Base-by-base conservation (phyloP, 208 protist genomes). In the Trypanosoma platydactyli region DNA sequence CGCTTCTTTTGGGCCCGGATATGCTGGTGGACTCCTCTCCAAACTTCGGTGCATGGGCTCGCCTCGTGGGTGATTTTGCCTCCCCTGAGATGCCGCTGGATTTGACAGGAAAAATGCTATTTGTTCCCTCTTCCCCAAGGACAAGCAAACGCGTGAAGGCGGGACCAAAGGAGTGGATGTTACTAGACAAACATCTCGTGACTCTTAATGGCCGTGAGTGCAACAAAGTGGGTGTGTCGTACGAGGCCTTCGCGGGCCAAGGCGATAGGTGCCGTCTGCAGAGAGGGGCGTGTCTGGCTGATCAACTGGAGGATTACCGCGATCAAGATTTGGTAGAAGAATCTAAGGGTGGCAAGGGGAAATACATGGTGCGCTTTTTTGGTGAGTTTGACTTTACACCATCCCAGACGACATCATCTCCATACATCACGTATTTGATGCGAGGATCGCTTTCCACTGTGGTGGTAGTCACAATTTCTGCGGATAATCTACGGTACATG, bases 221-320 rank as follows among this genome's bases (percentile, higher is more conserved):
- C 74, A 83, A 97, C 73, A 94, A 94, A 61, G 76, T 97, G 1
- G 93, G 93, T 25, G 88, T 96, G 18, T 92, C 84, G 12, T 95
- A 94, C 76, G 86, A 92, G 65, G 91, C 82, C n/a, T 95, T 95
- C 53, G 60, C 70, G 0, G 79, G 72, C 42, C 87, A 96, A 57
- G 81, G 82, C 30, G 87, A 88, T 50, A 52, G 56, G 48, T 97
- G 93, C 76, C 55, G 64, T 22, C 44, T 88, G 30, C 15, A 40
- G 18, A 61, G 53, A 38, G 91, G 89, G 59, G 83, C 79, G 68
- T 97, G 93, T 67, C 72, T 96, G 51, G 80, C 57, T 13, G 79
- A 75, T 6, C 93, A 97, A 60, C 68, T 97, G 33, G 85, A 93
- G 62, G 82, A 93, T 63, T 83, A 89, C 62, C 88, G 86, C 44